Evolutionary conservation across 345 rosid genomes (phyloP), one percentile per base, ranked within the genome.

Genomic region (Aurinia saxatilis): DNA sequence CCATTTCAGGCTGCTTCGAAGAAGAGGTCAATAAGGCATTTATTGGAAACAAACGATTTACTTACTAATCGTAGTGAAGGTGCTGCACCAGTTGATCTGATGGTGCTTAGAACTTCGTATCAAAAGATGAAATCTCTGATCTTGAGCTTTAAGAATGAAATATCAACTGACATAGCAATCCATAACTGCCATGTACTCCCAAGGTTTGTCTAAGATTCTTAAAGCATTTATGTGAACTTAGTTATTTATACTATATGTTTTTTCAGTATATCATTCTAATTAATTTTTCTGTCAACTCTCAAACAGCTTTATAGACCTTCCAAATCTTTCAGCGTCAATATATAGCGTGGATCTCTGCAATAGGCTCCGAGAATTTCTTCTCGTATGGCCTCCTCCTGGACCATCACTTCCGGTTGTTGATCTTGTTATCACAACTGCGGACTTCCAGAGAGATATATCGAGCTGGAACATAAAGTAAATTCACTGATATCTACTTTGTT

Each of bases 291-390:
- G 61, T 46, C 40, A 51, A 50, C 31, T 69, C 57, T 57, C 66
- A n/a, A 77, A 75, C 91, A 93, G 99, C 63, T 93, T 82, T 75
- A 70, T 93, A 62, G 96, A 87, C 74, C 96, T 93, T 63, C 99
- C 96, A 51, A 84, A 78, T 78, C 78, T 85, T 70, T 87, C 95
- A 37, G 76, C 97, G 6, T 73, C 96, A 37, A 87, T 93, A 75
- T 93, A 85, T 74, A 87, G 87, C 57, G 84, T 73, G 40, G 97
- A 93, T 68, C 88, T 93, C 29, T 87, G 91, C 79, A 80, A 79
- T 73, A 79, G 97, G 75, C 75, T 93, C 67, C 81, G 83, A 9
- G 79, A 86, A 54, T 87, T 93, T 71, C 85, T 93, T 52, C 76
- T 81, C 44, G 80, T 95, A 35, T 90, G 91, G 59, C 91, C 97